phyloP scores from a whole-genome alignment of 2,329 filamentous ascomycete genomes.

The Alternaria longipes region DNA sequence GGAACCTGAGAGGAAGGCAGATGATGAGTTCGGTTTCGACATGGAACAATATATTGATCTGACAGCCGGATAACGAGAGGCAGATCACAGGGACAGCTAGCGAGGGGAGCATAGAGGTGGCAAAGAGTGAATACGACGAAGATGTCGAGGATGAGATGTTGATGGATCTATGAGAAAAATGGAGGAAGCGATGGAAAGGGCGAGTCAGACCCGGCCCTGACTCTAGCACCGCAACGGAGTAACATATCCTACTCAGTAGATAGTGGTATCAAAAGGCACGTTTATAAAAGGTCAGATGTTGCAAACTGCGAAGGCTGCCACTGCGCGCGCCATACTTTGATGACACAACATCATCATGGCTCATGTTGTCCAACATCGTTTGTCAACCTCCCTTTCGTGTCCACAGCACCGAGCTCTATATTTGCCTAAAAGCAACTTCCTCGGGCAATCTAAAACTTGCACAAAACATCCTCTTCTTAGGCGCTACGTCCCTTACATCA shows the following conservation, averaged over 20 bases:
- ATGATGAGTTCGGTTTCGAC: background rate
- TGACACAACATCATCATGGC: background rate
- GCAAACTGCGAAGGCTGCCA: background rate
- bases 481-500: constrained; percentile 86
- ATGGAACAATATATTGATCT: background rate
- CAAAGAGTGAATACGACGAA: constrained; percentile 9
- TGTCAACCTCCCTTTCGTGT: background rate
- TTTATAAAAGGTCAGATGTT: background rate
- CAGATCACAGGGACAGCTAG: constrained; percentile 6
- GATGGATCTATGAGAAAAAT: constrained; percentile 27
- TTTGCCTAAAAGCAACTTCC: constrained; percentile 77
- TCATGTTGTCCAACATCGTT: background rate
- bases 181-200: background rate
- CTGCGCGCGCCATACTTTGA: background rate
- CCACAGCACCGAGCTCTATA: background rate
- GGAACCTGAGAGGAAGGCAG: background rate
- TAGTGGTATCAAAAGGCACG: background rate
- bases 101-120: constrained; percentile 6
- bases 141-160: constrained; percentile 40
- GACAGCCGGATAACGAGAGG: background rate
- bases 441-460: constrained; percentile 86
- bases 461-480: constrained; percentile 96
- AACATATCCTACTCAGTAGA: background rate
- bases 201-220: background rate
- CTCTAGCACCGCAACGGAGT: background rate